Percentiles rank a stretch among this genome's conserved stretches.
These are phyloP conservation scores for Ganoderma multipileum DNA, from an alignment of 1,284 basidiomycete genomes.

Conservation along the genomic window DNA sequence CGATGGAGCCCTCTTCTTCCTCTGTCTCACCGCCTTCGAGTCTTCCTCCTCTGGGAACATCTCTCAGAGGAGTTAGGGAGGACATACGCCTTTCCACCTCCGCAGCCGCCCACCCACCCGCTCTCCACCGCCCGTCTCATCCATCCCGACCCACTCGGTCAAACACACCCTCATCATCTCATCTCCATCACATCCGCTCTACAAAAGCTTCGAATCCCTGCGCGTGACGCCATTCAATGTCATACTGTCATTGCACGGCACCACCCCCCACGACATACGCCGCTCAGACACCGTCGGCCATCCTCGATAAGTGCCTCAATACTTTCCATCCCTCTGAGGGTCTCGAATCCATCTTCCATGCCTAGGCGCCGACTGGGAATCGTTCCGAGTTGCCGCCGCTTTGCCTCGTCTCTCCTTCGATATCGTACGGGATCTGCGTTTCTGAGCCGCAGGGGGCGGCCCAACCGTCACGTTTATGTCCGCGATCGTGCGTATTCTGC, in stretches of 20 bases:
- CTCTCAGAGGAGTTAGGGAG: conserved; percentile 22
- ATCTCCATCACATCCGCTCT: not conserved
- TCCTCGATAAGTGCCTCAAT: not conserved
- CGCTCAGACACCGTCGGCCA: conserved; percentile 2
- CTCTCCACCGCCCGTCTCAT: conserved; percentile 13
- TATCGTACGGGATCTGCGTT: conserved; percentile 8
- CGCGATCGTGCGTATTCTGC: conserved; percentile 7
- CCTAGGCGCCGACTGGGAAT: conserved; percentile 3
- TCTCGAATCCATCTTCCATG: not conserved
- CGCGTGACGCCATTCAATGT: not conserved
- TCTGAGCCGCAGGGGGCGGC: not conserved
- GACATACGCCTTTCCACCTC: conserved; percentile 15
- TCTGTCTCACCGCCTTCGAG: conserved; percentile 9
- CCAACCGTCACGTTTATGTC: conserved; percentile 1
- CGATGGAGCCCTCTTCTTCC: not conserved
- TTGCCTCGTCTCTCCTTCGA: not conserved
- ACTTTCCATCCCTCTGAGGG: not conserved
- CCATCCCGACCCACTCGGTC: not conserved
- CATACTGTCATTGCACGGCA: not conserved
- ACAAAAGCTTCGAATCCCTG: not conserved
- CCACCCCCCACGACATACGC: not conserved
- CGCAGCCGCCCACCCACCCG: conserved; percentile 3
- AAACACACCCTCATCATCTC: not conserved
- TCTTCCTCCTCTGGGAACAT: conserved; percentile 16
- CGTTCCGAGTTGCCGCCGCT: not conserved